Conservation (phyloP, 179 eudicot genomes). For the Pouteria campechiana region DNA sequence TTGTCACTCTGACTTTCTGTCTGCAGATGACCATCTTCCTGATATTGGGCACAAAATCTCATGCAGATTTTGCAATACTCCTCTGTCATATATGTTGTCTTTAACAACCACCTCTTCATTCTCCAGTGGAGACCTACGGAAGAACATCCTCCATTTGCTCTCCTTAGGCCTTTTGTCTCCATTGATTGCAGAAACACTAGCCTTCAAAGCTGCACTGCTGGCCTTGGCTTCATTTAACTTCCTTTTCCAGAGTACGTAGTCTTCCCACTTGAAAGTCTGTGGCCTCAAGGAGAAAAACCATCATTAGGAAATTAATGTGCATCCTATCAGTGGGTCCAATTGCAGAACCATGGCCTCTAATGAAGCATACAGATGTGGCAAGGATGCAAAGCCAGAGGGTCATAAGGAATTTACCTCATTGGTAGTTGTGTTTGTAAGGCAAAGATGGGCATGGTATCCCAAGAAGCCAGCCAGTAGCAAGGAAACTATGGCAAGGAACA, state of each 20-base stretch:
- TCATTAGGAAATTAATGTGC: no score
- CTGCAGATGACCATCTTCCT: conserved; percentile 42
- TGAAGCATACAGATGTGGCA: not conserved
- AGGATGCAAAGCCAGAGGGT: not conserved
- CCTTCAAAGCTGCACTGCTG: conserved; percentile 58
- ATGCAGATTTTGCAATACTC: conserved; percentile 43
- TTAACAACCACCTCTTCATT: conserved; percentile 30
- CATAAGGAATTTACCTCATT: conserved; percentile 53
- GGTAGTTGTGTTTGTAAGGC: conserved; percentile 76
- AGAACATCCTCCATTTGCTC: conserved; percentile 81
- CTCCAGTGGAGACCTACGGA: conserved; percentile 56
- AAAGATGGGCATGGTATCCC: conserved; percentile 75
- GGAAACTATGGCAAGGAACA: conserved; percentile 78
- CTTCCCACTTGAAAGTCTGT: conserved; percentile 92
- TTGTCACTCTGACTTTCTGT: conserved; percentile 28
- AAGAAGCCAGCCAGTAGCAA: conserved; percentile 84
- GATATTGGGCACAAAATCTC: conserved; percentile 71
- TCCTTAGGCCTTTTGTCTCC: conserved; percentile 32
- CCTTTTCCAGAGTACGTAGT: conserved; percentile 51
- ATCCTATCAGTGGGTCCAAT: no score
- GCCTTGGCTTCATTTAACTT: conserved; percentile 74
- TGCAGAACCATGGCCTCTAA: no score
- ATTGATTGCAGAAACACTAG: conserved; percentile 43
- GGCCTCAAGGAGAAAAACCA: conserved; percentile 6
- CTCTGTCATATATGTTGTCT: conserved; percentile 66